Base-by-base conservation (phyloP, 2,329 filamentous ascomycete genomes). In the Colletotrichum limetticola region DNA sequence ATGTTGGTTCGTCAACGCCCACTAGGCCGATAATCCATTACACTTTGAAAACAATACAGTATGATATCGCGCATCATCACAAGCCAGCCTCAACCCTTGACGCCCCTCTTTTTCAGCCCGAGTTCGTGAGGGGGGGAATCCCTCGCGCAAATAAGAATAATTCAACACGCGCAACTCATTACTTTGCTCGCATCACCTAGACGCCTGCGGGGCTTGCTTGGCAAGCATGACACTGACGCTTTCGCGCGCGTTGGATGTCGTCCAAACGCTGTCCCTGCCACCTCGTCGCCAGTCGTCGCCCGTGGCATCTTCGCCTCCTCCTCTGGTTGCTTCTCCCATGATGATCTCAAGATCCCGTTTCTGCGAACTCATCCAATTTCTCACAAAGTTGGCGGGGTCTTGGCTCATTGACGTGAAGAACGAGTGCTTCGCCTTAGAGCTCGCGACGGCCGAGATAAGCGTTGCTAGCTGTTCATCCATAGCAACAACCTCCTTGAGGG, bases 261-360 rank as follows among this genome's bases (percentile, higher is more conserved):
- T 82, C 89, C 89, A 91, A 35, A 91, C 81, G 74, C 89, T 89
- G 59, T 85, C 83, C 71, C 81, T 81, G 5, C 89, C 89, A 16
- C 89, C 88, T 72, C 88, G 88, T 74, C 93, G 88, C 92, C 93
- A 95, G 81, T 95, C 93, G 76, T 92, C 90, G 4, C 89, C 89
- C 2, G 82, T 83, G 2, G 86, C 84, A 74, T 88, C 84, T 75
- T 91, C 88, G 58, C 87, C 86, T 46, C 88, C 86, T 84, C 93
- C 85, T 67, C 91, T 88, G 64, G 91, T 89, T 1, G 92, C 91
- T 83, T 98, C 95, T 71, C 95, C 96, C 74, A 97, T 88, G 60
- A 98, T 92, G 7, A 97, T 91, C 79, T 97, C 95, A 46, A 98
- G 86, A 81, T 98, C 96, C 61, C 95, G 89, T 84, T 95, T 95